Evolutionary conservation across 2,329 filamentous ascomycete species (phyloP), one percentile per base, ranked within the genome.

Genomic region (Ascochyta koolunga): DNA sequence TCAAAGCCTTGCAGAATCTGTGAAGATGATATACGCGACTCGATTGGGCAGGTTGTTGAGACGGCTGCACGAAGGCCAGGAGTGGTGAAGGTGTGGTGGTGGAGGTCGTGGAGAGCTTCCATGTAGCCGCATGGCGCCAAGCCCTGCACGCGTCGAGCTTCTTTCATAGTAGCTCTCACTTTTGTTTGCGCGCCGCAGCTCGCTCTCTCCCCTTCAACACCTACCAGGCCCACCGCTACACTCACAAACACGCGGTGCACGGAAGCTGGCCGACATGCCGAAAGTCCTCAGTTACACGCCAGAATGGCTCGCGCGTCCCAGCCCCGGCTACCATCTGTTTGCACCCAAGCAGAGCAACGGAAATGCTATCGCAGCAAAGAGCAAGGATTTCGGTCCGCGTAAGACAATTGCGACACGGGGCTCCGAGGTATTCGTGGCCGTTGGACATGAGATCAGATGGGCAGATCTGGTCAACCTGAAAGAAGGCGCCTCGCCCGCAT

Each of bases 391-490:
- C n/a, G 76, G 80, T 2, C 76, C 84, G 1, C 75, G 71, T 18
- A 79, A 78, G 59, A 92, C 87, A 0, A 88, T 98, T 66, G 93
- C 92, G 9, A 86, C 85, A 43, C 83, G 93, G 54, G 92, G 90
- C 15, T 91, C 90, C 1, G 93, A 99, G 68, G 80, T 98, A 9
- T 98, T 98, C 71, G 87, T 91, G 11, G 93, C 92, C 18, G 87
- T 89, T 35, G 93, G 93, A 42, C 93, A 89, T 65, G 91, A 98
- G 75, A 89, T 99, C 57, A 84, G 93, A 73, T 99, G 95, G 92
- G 88, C 90, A 9, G 91, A 96, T 75, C 78, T 99, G 50, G 85
- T 86, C 45, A 85, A 88, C 54, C 75, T 98, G 68, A 96, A 96
- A 78, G 89, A 86, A 50, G 66, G 58, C 52, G 41, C 50, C 19